Base-by-base conservation (phyloP, 805 yeast genomes). In the Yarrowia sp. region DNA sequence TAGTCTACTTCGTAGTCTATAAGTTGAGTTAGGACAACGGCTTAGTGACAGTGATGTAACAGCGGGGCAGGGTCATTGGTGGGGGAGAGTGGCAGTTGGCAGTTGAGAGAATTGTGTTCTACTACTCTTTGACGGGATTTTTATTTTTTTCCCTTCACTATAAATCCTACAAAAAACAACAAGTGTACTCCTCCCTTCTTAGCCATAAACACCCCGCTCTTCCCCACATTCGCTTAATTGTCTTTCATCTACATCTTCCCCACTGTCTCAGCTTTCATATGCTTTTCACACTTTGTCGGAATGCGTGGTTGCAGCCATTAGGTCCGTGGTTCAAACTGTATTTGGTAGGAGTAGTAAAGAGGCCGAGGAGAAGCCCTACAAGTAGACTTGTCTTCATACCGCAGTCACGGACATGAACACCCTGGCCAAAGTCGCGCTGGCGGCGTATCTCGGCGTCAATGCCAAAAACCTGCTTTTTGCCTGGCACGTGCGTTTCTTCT, bases 381-480 rank as follows among this genome's bases (percentile, higher is more conserved):
- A n/a, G n/a, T n/a, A 24, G n/a, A 17, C n/a, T 9, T 19, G 34
- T 17, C 46, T 53, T n/a, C 10, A 8, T 20, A 13, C 13, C 46
- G 19, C 17, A 14, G 7, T 12, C n/a, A 12, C 9, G 1, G 13
- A 5, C 49, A 58, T 58, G 64, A 36, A 42, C 50, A 3, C 64
- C 12, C 64, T 58, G 7, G 33, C 64, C 39, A 58, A 58, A 58
- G 64, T 43, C 44, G 64, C 64, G 12, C 50, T 58, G 30, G 64
- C 50, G 33, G 64, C 50, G 9, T 58, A 42, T 17, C 64, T 58
- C 9, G 46, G 82, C 2, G 75, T 85, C 12, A 82, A 87, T 13
- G 81, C 84, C 78, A 92, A 92, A 74, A 79, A 87, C 7, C 72
- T 90, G 2, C 97, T 97, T 2, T 79, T 87, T 17, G 88, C 86